Base-by-base conservation (phyloP, 2,329 filamentous ascomycete genomes). In the Dothidotthia symphoricarpi region DNA sequence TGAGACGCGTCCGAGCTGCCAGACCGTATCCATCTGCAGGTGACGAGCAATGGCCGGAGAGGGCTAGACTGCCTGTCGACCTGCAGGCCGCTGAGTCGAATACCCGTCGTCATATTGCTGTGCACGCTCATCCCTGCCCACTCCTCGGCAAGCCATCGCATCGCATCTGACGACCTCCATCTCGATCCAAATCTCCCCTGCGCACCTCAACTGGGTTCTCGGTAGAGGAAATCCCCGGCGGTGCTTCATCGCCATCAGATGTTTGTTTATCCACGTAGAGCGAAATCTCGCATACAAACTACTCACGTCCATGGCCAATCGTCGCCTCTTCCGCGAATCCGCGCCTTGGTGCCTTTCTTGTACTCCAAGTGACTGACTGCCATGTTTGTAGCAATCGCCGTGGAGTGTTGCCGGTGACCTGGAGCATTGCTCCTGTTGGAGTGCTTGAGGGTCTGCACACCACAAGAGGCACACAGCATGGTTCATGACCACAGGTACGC, bases 61-160 rank as follows among this genome's bases (percentile, higher is more conserved):
- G 43, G 45, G 44, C 34, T 33, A 34, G 35, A 24, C 11, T 33
- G 12, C 16, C 33, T 41, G 35, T 41, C 30, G 33, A 33, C 29
- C 41, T 29, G 38, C 45, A 37, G 43, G 24, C 40, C 43, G 46
- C 42, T 50, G 41, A 40, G 34, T 34, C 24, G 26, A 27, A 22
- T 24, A 33, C 41, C 39, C 41, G 36, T 39, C 24, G 13, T 41
- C 29, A 36, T 39, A 40, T 41, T 31, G 41, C 36, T 39, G 47
- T 45, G 43, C 39, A 25, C 42, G 28, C 31, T 28, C 8, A 40
- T 30, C 43, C 51, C 36, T 43, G 42, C 28, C 32, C 29, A 33
- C 28, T 32, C 13, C 28, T 32, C 43, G 43, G 43, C 14, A 42
- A 31, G 32, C 39, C 24, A n/a, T n/a, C n/a, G n/a, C n/a, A n/a